These are phyloP conservation scores for Combretum micranthum DNA, from an alignment of 345 rosid species.

Conservation along the genomic window DNA sequence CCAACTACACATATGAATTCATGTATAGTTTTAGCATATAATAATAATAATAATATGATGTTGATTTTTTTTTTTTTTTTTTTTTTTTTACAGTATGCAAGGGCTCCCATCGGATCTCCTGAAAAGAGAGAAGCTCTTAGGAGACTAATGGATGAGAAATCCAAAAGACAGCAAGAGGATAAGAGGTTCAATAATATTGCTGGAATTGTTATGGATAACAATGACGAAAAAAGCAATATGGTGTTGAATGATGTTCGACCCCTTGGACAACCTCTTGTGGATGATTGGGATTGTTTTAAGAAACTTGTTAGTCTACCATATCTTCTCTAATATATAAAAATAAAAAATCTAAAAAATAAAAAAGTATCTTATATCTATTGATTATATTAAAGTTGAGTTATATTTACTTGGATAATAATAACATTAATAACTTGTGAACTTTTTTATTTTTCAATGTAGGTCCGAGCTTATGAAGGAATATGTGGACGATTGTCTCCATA, in stretches of 20 bases:
- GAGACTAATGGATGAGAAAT: conserved; percentile 18
- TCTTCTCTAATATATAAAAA: not conserved
- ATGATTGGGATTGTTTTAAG: conserved; percentile 45
- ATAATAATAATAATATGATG: not conserved
- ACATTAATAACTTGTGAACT: not conserved
- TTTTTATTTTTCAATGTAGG: conserved; percentile 6
- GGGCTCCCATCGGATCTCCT: conserved; percentile 24
- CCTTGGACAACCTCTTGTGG: conserved; percentile 26
- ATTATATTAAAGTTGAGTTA: no score
- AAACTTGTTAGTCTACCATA: conserved; percentile 16
- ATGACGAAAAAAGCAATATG: conserved; percentile 3
- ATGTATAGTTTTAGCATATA: not conserved
- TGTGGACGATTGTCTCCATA: conserved; percentile 26
- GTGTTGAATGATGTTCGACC: conserved; percentile 16
- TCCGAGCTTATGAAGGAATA: conserved; percentile 19
- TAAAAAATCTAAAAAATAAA: not conserved
- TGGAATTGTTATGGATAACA: conserved; percentile 13
- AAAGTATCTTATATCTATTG: not conserved
- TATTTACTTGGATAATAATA: no score
- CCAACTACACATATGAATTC: not conserved
- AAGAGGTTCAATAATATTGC: conserved; percentile 23
- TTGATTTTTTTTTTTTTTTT: no score
- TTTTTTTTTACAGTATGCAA: conserved; percentile 37
- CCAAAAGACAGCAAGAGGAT: conserved; percentile 29
- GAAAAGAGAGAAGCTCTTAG: conserved; percentile 36